Evolutionary conservation across 2,329 filamentous ascomycete genomes (phyloP).

Genomic region (Blastomyces gilchristii): DNA sequence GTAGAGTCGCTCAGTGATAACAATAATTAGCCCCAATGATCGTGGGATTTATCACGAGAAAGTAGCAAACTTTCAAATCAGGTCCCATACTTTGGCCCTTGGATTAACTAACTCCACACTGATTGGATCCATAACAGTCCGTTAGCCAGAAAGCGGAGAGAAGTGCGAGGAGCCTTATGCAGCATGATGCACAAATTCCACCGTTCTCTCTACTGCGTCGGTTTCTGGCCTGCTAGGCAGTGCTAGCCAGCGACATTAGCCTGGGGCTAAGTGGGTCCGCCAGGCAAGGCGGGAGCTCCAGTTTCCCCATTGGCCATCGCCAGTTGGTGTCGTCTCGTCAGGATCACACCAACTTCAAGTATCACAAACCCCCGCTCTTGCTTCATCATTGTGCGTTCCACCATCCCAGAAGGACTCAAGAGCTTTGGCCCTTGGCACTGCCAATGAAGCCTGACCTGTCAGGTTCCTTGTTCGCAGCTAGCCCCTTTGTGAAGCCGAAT

Average conservation of each 20-base stretch:
- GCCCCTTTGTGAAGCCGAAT: background rate
- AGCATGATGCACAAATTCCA: background rate
- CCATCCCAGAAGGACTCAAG: background rate
- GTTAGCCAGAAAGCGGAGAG: background rate
- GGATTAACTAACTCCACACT: background rate
- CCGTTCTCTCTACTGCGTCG: background rate
- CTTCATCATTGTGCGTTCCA: slow-evolving; percentile 10
- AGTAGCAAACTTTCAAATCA: background rate
- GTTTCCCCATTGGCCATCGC: background rate
- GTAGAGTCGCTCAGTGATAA: background rate
- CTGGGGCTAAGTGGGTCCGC: background rate
- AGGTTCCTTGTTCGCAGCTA: background rate
- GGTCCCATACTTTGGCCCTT: background rate
- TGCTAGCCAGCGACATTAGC: background rate
- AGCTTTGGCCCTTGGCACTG: background rate
- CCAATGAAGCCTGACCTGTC: background rate
- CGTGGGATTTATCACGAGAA: background rate
- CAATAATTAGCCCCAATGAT: background rate
- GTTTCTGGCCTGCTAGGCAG: too few relatives aligned
- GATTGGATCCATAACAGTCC: background rate
- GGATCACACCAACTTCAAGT: background rate
- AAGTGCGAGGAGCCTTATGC: background rate
- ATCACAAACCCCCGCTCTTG: slow-evolving; percentile 6
- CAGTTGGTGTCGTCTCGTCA: slow-evolving; percentile 5
- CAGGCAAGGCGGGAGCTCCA: background rate